Percentiles rank a stretch among this genome's conserved stretches.
phyloP scores from a whole-genome alignment of 2,329 filamentous ascomycete genomes.

The Fusarium subtropicale region DNA sequence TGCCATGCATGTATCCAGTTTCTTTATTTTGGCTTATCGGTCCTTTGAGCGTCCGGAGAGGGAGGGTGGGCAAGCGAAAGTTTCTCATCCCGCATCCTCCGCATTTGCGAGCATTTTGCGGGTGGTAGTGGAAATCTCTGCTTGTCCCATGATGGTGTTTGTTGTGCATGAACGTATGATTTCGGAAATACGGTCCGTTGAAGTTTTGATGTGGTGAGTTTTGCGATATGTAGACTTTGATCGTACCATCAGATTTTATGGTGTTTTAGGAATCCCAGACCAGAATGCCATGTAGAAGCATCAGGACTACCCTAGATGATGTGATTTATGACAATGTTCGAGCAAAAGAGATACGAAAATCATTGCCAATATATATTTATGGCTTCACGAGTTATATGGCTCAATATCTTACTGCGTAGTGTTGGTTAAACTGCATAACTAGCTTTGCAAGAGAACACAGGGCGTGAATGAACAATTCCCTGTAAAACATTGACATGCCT shows the following conservation, averaged over 20 bases:
- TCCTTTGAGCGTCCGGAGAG: conserved; percentile 21
- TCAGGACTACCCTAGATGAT: conserved; percentile 7
- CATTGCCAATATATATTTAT: neutral
- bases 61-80: conserved; percentile 23
- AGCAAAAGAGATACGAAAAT: rapidly evolving
- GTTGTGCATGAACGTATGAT: conserved; percentile 16
- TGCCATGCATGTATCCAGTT: conserved; percentile 3
- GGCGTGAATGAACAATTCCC: neutral
- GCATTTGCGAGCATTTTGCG: conserved; percentile 24
- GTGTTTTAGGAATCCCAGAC: neutral
- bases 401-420: rapidly evolving
- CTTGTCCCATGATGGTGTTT: conserved; percentile 11
- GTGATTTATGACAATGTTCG: too few relatives aligned
- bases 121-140: conserved; percentile 11
- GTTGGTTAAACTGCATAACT: neutral
- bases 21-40: conserved; percentile 26
- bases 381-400: neutral
- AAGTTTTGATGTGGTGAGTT: neutral
- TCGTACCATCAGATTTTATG: conserved; percentile 3
- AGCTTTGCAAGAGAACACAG: neutral
- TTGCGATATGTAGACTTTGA: neutral
- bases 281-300: rapidly evolving
- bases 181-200: neutral
- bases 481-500: neutral
- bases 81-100: conserved; percentile 34